Conservation (phyloP, 2,329 filamentous ascomycete genomes). For the Arthroderma sp. region DNA sequence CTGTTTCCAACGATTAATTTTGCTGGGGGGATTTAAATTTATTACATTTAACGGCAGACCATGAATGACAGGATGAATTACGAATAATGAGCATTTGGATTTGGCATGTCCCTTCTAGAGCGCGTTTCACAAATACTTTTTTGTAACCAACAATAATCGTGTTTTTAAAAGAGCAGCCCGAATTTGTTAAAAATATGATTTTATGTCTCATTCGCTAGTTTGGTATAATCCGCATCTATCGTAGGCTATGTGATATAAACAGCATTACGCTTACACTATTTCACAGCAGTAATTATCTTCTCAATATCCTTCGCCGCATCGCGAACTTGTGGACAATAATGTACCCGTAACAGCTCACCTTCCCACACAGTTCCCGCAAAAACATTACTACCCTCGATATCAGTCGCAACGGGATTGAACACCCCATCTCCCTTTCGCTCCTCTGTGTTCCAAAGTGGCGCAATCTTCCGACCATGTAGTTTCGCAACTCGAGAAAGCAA, state of each 20-base stretch:
- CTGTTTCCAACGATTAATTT: no score
- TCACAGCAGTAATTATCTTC: conserved; percentile 41
- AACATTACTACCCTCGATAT: conserved; percentile 76
- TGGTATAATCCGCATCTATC: not conserved
- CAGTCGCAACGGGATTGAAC: conserved; percentile 59
- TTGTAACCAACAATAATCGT: no score
- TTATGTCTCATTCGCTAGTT: not conserved
- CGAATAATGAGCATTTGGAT: no score
- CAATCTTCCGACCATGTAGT: conserved; percentile 69
- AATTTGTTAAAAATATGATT: not conserved
- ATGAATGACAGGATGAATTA: no score
- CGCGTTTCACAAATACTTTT: no score
- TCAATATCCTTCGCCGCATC: conserved; percentile 59
- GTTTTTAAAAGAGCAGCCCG: no score
- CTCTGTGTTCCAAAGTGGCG: conserved; percentile 84
- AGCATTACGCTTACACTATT: conserved; percentile 5
- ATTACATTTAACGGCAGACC: no score
- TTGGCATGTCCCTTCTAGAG: no score
- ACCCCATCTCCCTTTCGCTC: conserved; percentile 83
- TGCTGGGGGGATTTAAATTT: no score
- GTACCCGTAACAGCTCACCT: conserved; percentile 68
- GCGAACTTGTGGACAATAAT: conserved; percentile 77
- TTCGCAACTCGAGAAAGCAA: conserved; percentile 67
- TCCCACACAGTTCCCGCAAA: conserved; percentile 90
- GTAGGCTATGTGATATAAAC: not conserved